Conservation (phyloP, 768 basidiomycete genomes). For the Galerina sulciceps region DNA sequence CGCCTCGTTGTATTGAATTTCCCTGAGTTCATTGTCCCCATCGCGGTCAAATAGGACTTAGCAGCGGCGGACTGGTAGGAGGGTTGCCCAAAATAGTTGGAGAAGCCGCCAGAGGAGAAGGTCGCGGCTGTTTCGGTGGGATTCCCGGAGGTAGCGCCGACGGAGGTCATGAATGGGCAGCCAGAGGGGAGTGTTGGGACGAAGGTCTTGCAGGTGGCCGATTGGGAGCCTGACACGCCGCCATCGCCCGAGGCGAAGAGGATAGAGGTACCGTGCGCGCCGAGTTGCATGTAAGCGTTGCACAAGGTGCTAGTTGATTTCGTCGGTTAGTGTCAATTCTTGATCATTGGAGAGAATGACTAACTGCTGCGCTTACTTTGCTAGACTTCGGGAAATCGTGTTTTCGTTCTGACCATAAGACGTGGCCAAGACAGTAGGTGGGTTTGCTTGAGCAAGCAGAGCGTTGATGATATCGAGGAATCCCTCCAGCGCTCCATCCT, state of each 20-base stretch:
- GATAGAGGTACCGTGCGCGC: conserved; percentile 63
- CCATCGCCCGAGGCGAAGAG: conserved; percentile 62
- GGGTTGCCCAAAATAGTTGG: conserved; percentile 37
- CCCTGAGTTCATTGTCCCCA: conserved; percentile 47
- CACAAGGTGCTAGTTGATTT: conserved; percentile 26
- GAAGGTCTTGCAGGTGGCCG: conserved; percentile 26
- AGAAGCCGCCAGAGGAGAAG: conserved; percentile 55
- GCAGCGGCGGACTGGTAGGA: conserved; percentile 46
- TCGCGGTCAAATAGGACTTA: conserved; percentile 35
- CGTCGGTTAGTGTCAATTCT: background rate
- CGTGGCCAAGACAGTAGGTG: conserved; percentile 43
- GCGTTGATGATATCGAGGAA: conserved; percentile 38
- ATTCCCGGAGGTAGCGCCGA: conserved; percentile 47
- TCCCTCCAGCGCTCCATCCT: conserved; percentile 35
- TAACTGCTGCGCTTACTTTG: conserved; percentile 19
- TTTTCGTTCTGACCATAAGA: conserved; percentile 49
- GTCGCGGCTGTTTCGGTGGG: conserved; percentile 46
- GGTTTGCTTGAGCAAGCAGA: conserved; percentile 27
- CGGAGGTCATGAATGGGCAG: conserved; percentile 54
- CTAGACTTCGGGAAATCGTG: conserved; percentile 36
- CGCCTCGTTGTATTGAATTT: conserved; percentile 50
- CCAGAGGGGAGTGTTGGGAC: conserved; percentile 31
- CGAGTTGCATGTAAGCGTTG: conserved; percentile 53
- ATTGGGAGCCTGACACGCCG: conserved; percentile 46
- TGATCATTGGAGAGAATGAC: background rate